phyloP scores from a whole-genome alignment of 306 rosid species.

The Arachis stenosperma region DNA sequence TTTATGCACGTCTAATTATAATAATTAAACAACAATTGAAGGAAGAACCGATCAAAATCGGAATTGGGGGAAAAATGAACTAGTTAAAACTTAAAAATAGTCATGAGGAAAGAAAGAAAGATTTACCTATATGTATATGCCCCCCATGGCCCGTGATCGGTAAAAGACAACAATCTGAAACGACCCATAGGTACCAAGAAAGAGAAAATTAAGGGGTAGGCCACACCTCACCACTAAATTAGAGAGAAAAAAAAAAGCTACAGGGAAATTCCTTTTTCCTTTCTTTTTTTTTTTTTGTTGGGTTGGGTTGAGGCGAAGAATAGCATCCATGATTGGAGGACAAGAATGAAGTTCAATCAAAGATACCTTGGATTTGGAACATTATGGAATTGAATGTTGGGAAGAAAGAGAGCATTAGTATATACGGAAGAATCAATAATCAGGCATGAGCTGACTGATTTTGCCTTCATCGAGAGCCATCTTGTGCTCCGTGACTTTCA shows the following conservation, averaged over 20 bases:
- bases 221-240: constrained; percentile 44
- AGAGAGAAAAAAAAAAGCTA: constrained; percentile 44
- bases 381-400: constrained; percentile 18
- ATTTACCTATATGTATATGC: not conserved
- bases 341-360: constrained; percentile 38
- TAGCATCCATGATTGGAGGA: not conserved
- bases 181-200: constrained; percentile 36
- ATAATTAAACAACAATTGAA: constrained; percentile 8
- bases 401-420: constrained; percentile 13
- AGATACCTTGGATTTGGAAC: constrained; percentile 51
- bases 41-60: constrained; percentile 18
- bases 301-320: constrained; percentile 11
- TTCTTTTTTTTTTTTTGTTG: not conserved
- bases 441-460: constrained; percentile 87
- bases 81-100: constrained; percentile 11
- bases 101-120: not conserved
- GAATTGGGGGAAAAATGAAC: constrained; percentile 32
- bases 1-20: constrained; percentile 49
- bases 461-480: constrained; percentile 81
- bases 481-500: constrained; percentile 77
- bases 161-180: constrained; percentile 52
- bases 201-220: constrained; percentile 33
- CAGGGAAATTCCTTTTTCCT: not conserved
- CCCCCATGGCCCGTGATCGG: constrained; percentile 40
- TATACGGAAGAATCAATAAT: constrained; percentile 52